Conservation (phyloP, 352 stramenopile species). For the Phytophthora constricta region DNA sequence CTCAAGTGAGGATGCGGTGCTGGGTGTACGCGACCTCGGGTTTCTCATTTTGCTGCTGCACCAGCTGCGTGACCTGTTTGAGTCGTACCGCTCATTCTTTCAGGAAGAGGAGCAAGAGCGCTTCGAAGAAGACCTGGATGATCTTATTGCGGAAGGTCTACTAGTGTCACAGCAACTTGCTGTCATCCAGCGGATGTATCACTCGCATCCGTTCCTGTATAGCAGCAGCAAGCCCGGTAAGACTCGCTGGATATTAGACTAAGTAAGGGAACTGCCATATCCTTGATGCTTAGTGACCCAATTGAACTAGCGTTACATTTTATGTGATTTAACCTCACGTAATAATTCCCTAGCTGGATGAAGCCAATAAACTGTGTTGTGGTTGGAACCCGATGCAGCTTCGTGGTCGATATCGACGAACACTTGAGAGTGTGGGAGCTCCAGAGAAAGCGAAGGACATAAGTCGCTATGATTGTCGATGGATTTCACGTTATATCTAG, state of each 20-base stretch:
- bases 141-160: constrained; percentile 79
- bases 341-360: too few relatives aligned
- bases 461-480: too few relatives aligned
- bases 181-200: constrained; percentile 90
- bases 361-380: too few relatives aligned
- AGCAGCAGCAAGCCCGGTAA: constrained; percentile 54
- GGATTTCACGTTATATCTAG: too few relatives aligned
- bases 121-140: constrained; percentile 84
- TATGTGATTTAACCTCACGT: too few relatives aligned
- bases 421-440: too few relatives aligned
- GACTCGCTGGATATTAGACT: constrained; percentile 63
- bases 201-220: constrained; percentile 83
- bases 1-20: constrained; percentile 37
- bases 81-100: constrained; percentile 74
- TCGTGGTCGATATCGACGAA: too few relatives aligned
- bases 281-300: too few relatives aligned
- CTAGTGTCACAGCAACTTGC: constrained; percentile 82
- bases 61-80: constrained; percentile 79
- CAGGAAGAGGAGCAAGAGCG: constrained; percentile 82
- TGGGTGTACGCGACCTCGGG: constrained; percentile 72
- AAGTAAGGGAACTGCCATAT: too few relatives aligned
- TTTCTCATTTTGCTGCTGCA: constrained; percentile 79
- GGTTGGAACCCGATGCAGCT: too few relatives aligned
- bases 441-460: too few relatives aligned
- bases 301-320: too few relatives aligned